Conservation (phyloP, 495 filamentous ascomycete species). For the Talaromyces adpressus region DNA sequence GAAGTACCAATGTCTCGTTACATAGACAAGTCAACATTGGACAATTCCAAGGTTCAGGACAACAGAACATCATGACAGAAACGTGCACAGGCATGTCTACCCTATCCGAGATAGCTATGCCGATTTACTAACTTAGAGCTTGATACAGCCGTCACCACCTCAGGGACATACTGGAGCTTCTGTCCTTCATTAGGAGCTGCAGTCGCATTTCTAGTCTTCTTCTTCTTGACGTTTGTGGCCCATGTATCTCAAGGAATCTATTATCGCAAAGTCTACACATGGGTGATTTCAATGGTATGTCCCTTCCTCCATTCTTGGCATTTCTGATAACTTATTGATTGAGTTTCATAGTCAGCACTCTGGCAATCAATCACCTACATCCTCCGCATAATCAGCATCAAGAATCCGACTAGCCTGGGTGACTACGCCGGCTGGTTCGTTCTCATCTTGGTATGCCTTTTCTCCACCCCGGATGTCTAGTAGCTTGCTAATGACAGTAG, state of each 20-base stretch:
- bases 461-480: background rate
- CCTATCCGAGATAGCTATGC: background rate
- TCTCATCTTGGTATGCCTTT: conserved; percentile 15
- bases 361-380: conserved; percentile 36
- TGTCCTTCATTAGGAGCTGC: conserved; percentile 19
- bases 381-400: conserved; percentile 22
- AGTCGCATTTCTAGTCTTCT: conserved; percentile 29
- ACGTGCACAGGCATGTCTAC: background rate
- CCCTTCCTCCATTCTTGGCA: background rate
- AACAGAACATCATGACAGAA: background rate
- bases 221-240: conserved; percentile 25
- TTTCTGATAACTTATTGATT: background rate
- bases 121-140: background rate
- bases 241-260: conserved; percentile 34
- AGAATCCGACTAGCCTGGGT: conserved; percentile 11
- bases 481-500: background rate
- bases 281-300: conserved; percentile 41
- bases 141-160: background rate
- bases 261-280: conserved; percentile 37
- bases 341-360: conserved; percentile 7
- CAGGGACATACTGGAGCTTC: conserved; percentile 8
- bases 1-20: background rate
- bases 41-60: background rate
- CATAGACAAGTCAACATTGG: background rate
- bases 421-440: conserved; percentile 23